Base-by-base conservation (phyloP, 768 basidiomycete species). In the Mycena olivaceomarginata region DNA sequence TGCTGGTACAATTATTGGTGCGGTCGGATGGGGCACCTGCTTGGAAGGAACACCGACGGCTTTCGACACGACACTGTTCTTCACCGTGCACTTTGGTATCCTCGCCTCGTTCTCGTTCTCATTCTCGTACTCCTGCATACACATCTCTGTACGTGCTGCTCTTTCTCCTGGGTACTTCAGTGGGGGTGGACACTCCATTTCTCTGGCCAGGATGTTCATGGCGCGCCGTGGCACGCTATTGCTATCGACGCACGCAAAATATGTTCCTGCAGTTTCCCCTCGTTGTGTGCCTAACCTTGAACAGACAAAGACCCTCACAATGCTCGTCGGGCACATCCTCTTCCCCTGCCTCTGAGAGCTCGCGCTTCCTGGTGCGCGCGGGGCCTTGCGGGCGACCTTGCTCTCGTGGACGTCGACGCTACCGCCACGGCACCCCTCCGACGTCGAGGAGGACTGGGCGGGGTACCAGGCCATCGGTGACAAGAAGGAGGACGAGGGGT, bases 1-100 rank as follows among this genome's bases (percentile, higher is more conserved):
- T 82, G 93, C 91, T 13, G 96, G 98, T n/a, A 99, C 99, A 98
- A 98, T 99, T 97, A 82, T 98, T 66, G 96, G 98, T 1, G 95
- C 96, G 1, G 86, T 97, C 11, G 95, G 94, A 5, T 97, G 98
- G 97, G 98, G 98, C 73, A 94, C 95, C 31, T 97, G 94, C 77
- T 96, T 82, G 98, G 98, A 4, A 93, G 98, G 51, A 95, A 92
- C 71, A 87, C 31, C 31, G 31, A 3, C 94, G 3, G 97, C 98
- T 0, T 99, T 99, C 88, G 98, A 99, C 78, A 91, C 93, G 2
- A 99, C 98, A 0, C 91, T 99, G 2, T 94, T 96, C 84, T 93
- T 99, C 82, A 98, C 98, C 0, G 89, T 97, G 22, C 56, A 98
- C 1, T 99, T 99, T 82, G 98, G 98, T 9, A 86, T 98, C 31